phyloP scores from a whole-genome alignment of 345 rosid species.

The Nephelium lappaceum region DNA sequence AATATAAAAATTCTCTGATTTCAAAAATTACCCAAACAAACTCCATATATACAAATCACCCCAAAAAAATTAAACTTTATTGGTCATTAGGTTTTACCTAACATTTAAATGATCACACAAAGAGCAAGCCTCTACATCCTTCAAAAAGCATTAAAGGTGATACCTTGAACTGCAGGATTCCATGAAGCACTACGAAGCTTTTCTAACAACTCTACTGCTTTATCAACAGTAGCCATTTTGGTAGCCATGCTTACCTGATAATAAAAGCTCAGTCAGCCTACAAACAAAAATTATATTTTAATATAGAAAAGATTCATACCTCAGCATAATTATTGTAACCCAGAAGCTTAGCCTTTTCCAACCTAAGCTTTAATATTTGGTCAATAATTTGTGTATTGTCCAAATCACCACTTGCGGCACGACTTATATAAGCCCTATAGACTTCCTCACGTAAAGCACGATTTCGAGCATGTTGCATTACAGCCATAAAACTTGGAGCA shows the following conservation, averaged over 20 bases:
- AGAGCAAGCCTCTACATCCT: not conserved
- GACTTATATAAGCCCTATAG: constrained; percentile 64
- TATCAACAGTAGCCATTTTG: constrained; percentile 93
- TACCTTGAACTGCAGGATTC: constrained; percentile 90
- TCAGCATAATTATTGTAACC: constrained; percentile 84
- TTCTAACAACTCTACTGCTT: constrained; percentile 80
- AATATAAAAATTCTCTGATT: not conserved
- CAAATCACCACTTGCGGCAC: constrained; percentile 81
- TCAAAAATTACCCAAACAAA: not conserved
- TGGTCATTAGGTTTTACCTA: not conserved
- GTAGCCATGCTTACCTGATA: constrained; percentile 87
- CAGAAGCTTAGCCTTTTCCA: constrained; percentile 83
- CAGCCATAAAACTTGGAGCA: constrained; percentile 75
- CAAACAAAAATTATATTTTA: constrained; percentile 1
- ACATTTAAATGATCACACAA: not conserved
- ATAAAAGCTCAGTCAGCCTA: constrained; percentile 26
- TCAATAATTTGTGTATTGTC: constrained; percentile 75
- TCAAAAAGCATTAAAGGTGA: constrained; percentile 14
- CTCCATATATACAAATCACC: not conserved
- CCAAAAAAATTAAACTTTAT: not conserved
- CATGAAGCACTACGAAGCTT: constrained; percentile 86
- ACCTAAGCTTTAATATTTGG: constrained; percentile 71
- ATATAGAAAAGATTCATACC: constrained; percentile 44
- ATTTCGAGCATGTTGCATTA: constrained; percentile 85
- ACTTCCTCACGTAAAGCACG: constrained; percentile 86